These are phyloP conservation scores for Graphilbum fragrans DNA, from an alignment of 2,329 filamentous ascomycete species.

Conservation along the genomic window DNA sequence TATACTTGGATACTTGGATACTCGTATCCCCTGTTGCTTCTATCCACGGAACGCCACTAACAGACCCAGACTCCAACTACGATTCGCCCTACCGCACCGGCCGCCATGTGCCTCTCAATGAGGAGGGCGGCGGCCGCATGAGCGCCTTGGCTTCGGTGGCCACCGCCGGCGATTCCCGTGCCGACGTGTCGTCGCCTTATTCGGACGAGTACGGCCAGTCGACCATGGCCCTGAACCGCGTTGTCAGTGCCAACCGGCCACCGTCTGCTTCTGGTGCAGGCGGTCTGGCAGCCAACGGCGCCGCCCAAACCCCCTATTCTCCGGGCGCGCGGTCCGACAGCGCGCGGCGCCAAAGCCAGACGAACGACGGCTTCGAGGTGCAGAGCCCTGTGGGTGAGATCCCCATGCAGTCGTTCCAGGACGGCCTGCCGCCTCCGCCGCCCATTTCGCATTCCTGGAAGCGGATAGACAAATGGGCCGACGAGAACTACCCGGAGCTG, in stretches of 20 bases:
- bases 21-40: not conserved
- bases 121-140: slow-evolving; percentile 51
- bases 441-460: slow-evolving; percentile 84
- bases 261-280: not conserved
- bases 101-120: slow-evolving; percentile 76
- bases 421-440: slow-evolving; percentile 80
- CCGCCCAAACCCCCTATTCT: slow-evolving; percentile 52
- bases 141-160: slow-evolving; percentile 77
- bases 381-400: slow-evolving; percentile 67
- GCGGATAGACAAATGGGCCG: slow-evolving; percentile 87
- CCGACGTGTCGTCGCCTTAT: slow-evolving; percentile 70
- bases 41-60: not conserved
- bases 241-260: slow-evolving; percentile 5
- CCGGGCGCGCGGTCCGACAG: slow-evolving; percentile 76
- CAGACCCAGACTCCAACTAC: slow-evolving; percentile 64
- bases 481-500: slow-evolving; percentile 90
- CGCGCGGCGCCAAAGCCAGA: slow-evolving; percentile 51
- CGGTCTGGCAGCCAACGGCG: not conserved
- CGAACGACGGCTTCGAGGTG: slow-evolving; percentile 56
- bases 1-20: too few species aligned
- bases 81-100: slow-evolving; percentile 90
- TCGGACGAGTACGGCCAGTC: slow-evolving; percentile 47
- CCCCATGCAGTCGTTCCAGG: slow-evolving; percentile 90
- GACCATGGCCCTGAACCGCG: slow-evolving; percentile 1
- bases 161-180: slow-evolving; percentile 78